Evolutionary conservation across 2,329 filamentous ascomycete genomes (phyloP).

Genomic region (Tolypocladium pustulatum): DNA sequence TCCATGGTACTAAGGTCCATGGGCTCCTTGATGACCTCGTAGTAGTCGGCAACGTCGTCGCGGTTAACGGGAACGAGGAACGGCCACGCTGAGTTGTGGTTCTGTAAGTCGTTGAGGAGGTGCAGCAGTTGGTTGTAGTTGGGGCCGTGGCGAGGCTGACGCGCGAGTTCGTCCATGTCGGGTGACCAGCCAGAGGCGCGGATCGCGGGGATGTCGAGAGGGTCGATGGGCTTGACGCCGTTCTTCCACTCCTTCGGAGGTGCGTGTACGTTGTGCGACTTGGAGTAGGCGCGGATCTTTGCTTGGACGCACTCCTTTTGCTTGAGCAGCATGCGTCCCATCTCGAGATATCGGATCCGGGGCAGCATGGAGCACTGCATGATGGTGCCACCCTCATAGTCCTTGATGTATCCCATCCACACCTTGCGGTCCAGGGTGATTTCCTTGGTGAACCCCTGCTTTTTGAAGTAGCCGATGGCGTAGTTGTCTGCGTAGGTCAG

Average conservation of each 20-base stretch:
- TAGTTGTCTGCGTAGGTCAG: slow-evolving; percentile 98
- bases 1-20: slow-evolving; percentile 98
- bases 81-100: slow-evolving; percentile 87
- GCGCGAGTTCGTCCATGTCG: slow-evolving; percentile 94
- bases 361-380: slow-evolving; percentile 99
- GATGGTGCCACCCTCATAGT: slow-evolving; percentile 96
- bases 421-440: slow-evolving; percentile 82
- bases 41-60: slow-evolving; percentile 97
- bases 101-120: slow-evolving; percentile 89
- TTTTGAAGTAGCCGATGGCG: slow-evolving; percentile 97
- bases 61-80: slow-evolving; percentile 89
- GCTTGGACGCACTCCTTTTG: slow-evolving; percentile 93
- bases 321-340: slow-evolving; percentile 87
- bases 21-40: slow-evolving; percentile 94
- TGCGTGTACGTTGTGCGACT: slow-evolving; percentile 75
- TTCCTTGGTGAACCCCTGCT: slow-evolving; percentile 97
- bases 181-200: slow-evolving; percentile 89
- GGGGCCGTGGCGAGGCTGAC: slow-evolving; percentile 88
- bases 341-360: slow-evolving; percentile 86
- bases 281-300: slow-evolving; percentile 87
- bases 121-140: slow-evolving; percentile 93
- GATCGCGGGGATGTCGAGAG: slow-evolving; percentile 78
- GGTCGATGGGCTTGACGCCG: slow-evolving; percentile 66
- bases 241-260: slow-evolving; percentile 82
- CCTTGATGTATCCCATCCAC: slow-evolving; percentile 99